Base-by-base conservation (phyloP, 1,284 basidiomycete species). In the Sporisorium exsertum region DNA sequence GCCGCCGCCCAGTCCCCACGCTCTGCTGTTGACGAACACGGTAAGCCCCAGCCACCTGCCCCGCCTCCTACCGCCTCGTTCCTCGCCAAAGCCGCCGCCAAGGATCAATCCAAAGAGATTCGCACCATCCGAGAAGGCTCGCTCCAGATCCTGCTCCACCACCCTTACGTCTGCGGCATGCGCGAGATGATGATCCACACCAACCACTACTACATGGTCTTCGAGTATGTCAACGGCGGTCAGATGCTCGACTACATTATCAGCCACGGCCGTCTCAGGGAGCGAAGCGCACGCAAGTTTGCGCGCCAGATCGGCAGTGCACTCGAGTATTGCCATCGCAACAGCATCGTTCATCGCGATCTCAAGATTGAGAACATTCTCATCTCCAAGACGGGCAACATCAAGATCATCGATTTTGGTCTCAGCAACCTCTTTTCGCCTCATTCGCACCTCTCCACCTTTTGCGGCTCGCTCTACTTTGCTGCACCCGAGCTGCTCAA, bases 241-340 rank as follows among this genome's bases (percentile, higher is more conserved):
- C 96, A 99, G 88, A 97, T 99, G 94, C 91, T 99, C 77, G 96
- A 99, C 89, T 99, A 97, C 86, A 99, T 99, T 88, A 99, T 99
- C 87, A 93, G 93, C 79, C 97, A 99, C 84, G 96, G 96, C n/a
- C 89, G 95, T 40, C 89, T 99, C 70, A 89, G 96, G 35, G 97
- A 99, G 86, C 90, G 96, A 61, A 94, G 95, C 35, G 96, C 96
- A 5, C 89, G 96, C 80, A 97, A 97, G 88, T 99, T 99, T 87
- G 95, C 95, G 0, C 88, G 96, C 26, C 96, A 99, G 87, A 98
- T 99, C 78, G 95, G 93, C 37, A 94, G 92, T 79, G 96, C 97
- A 0, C 88, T 99, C 43, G 93, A 97, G 82, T 98, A 99, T 86
- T 97, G 95, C 86, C 97, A 99, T 87, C 91, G 92, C 83, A 99